These are phyloP conservation scores for Acacia crassicarpa DNA, from an alignment of 306 rosid species.

Conservation along the genomic window DNA sequence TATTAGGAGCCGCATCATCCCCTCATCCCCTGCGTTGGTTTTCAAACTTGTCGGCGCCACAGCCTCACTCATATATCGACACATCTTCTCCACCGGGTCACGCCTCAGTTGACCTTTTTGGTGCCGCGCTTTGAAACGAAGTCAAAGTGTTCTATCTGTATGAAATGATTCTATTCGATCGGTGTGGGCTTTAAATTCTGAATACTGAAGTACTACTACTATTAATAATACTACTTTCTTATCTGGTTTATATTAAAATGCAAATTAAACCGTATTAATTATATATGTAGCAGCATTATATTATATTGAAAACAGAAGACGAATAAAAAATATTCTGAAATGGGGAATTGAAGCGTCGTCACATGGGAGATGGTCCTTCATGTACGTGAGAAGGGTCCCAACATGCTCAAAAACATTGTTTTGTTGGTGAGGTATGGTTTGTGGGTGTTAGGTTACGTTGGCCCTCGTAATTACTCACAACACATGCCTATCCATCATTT, in stretches of 20 bases:
- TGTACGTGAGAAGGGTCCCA: slow-evolving; percentile 10
- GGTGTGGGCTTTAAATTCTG: background rate
- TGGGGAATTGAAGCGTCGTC: background rate
- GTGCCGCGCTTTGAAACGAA: background rate
- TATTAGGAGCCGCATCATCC: too few relatives aligned
- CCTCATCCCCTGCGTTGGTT: background rate
- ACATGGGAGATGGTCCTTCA: slow-evolving; percentile 30
- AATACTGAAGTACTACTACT: background rate
- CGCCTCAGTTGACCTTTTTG: background rate
- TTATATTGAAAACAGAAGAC: background rate
- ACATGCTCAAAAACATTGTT: background rate
- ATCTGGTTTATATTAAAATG: background rate
- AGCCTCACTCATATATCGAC: slow-evolving; percentile 11
- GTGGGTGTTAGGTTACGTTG: slow-evolving; percentile 17
- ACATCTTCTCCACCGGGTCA: background rate
- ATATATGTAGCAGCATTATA: too few relatives aligned
- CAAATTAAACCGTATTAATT: background rate
- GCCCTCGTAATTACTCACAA: background rate
- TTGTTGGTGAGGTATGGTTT: slow-evolving; percentile 3
- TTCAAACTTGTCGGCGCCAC: slow-evolving; percentile 41
- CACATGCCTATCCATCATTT: background rate
- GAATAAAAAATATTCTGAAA: background rate
- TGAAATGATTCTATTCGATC: background rate
- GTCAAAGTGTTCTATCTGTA: background rate
- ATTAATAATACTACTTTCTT: background rate